Base-by-base conservation (phyloP, 2,329 filamentous ascomycete genomes). In the Fusarium abutilonis region DNA sequence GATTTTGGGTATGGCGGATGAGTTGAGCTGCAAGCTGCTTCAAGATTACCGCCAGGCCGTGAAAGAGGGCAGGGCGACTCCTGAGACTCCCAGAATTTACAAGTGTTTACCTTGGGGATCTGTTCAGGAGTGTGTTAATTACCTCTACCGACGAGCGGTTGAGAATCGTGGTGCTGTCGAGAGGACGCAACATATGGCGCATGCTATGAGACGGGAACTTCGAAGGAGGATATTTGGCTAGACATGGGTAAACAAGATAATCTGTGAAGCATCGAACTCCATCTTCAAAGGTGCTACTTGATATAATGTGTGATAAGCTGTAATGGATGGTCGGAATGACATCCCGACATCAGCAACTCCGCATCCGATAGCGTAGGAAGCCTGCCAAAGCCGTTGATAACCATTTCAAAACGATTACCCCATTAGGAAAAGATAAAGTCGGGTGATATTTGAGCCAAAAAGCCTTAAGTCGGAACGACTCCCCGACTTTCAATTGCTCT, bases 1-100 rank as follows among this genome's bases (percentile, higher is more conserved):
- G 67, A 76, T 86, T 0, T 79, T 83, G 56, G 83, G 83, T 5
- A 86, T 86, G 83, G 82, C 84, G 0, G 84, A 86, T 49, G 82
- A 85, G 60, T 76, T 86, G 15, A 81, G 79, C 35, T 82, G 81
- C 63, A 75, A 76, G 10, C 72, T 86, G 0, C 73, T 86, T 7
- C 77, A 79, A 10, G 61, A 70, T 17, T 63, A 70, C 4, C 71
- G 72, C 14, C 61, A 70, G 45, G 68, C 70, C 0, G 34, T 28
- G 0, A 39, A 35, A 2, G 44, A 63, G 1, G 29, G 42, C 2
- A 56, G 29, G 6, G 52, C 51, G 2, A 52, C 41, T 0, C 60
- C 69, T 3, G 67, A 54, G 41, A 71, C 64, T 11, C 72, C 51
- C 0, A 59, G 49, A 2, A 73, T 78, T 1, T 77, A 71, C 50